Evolutionary conservation across 1,284 basidiomycete species (phyloP).

Genomic region (Volvariella surrecta): DNA sequence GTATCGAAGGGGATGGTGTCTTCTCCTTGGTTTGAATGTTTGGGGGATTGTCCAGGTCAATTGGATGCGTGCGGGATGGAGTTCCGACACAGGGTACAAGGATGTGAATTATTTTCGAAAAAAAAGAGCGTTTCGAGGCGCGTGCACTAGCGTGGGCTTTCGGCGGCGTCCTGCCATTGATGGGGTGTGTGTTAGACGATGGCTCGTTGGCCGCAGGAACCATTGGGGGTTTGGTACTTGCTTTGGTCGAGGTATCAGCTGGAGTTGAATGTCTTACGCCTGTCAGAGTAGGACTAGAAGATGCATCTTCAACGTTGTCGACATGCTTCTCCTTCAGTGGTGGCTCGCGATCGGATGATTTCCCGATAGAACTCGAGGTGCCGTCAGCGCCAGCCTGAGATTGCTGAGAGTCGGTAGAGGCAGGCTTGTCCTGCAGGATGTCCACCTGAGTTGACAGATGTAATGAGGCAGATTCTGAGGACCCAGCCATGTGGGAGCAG

Average conservation of each 20-base stretch:
- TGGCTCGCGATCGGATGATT: not conserved
- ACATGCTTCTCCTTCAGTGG: not conserved
- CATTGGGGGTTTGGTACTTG: not conserved
- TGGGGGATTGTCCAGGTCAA: constrained; percentile 21
- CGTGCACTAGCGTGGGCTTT: constrained; percentile 8
- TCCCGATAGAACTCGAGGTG: not conserved
- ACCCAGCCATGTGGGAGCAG: too few relatives aligned
- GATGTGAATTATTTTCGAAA: constrained; percentile 25
- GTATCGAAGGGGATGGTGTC: too few relatives aligned
- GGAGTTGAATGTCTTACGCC: not conserved
- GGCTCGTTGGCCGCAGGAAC: not conserved
- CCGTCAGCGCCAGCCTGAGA: not conserved
- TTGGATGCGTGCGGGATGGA: constrained; percentile 19
- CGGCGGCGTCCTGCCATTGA: constrained; percentile 11
- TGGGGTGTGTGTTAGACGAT: constrained; percentile 7
- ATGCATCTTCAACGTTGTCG: not conserved
- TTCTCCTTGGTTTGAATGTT: constrained; percentile 7
- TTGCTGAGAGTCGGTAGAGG: not conserved
- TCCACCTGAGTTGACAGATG: too few relatives aligned
- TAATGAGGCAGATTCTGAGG: too few relatives aligned
- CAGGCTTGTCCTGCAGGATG: too few relatives aligned
- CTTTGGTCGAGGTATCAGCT: not conserved
- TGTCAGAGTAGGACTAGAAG: not conserved
- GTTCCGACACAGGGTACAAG: constrained; percentile 30
- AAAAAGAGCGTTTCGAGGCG: constrained; percentile 20